These are phyloP conservation scores for Immersiella caudata DNA, from an alignment of 495 filamentous ascomycete genomes.

Conservation along the genomic window DNA sequence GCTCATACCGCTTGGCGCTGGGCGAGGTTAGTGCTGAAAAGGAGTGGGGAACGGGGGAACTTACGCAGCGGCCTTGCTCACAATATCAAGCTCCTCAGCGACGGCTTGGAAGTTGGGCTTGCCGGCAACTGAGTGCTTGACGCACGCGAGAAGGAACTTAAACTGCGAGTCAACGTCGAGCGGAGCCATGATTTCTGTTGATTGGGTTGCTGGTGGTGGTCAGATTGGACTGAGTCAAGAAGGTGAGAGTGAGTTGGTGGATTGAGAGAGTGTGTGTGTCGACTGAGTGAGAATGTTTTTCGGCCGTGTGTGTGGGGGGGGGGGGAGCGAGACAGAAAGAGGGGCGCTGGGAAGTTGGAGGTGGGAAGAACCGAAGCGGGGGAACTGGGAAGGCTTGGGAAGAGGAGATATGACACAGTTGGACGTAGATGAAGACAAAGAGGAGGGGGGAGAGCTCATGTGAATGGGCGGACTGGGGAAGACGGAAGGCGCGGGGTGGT, in stretches of 20 bases:
- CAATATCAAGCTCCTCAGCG: conserved; percentile 63
- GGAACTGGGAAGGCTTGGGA: too few species aligned
- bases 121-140: conserved; percentile 58
- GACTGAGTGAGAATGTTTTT: too few species aligned
- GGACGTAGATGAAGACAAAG: too few species aligned
- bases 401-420: too few species aligned
- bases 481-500: too few species aligned
- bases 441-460: too few species aligned
- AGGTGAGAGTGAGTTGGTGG: background rate
- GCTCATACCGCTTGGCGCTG: conserved; percentile 67
- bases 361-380: too few species aligned
- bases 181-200: conserved; percentile 45
- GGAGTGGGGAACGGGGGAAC: conserved; percentile 34
- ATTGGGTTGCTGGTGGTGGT: background rate
- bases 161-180: conserved; percentile 58
- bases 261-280: too few species aligned
- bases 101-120: conserved; percentile 65
- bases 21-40: background rate
- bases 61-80: conserved; percentile 69
- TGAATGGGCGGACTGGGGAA: too few species aligned
- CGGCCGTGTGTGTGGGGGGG: too few species aligned
- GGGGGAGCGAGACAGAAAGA: too few species aligned
- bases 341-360: background rate
- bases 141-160: conserved; percentile 65
- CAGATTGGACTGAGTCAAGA: background rate